Percentiles rank a stretch among this genome's conserved stretches.
These are phyloP conservation scores for Takashimella koratensis DNA, from an alignment of 1,284 basidiomycete species.

Conservation along the genomic window DNA sequence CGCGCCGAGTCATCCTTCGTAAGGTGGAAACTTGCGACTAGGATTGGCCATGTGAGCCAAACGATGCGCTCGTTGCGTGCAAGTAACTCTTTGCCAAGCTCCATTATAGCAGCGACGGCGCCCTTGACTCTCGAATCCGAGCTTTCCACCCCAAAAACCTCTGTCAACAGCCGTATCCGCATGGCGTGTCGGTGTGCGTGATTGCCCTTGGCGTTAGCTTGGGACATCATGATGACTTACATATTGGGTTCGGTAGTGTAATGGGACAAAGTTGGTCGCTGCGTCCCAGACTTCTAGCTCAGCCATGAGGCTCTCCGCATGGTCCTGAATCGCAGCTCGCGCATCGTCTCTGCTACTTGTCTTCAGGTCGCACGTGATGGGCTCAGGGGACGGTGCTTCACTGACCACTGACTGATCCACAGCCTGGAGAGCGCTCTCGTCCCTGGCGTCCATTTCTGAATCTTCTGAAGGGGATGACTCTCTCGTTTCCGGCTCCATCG, in stretches of 20 bases:
- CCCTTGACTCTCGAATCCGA: constrained; percentile 27
- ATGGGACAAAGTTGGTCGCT: constrained; percentile 31
- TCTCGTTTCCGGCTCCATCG: not conserved
- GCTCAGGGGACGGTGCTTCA: too few species aligned
- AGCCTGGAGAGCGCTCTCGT: too few species aligned
- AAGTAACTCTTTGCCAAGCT: constrained; percentile 34
- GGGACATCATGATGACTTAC: not conserved
- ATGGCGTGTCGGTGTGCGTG: constrained; percentile 38
- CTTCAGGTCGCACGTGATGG: not conserved
- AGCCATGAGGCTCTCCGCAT: constrained; percentile 29
- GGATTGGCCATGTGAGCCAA: constrained; percentile 41
- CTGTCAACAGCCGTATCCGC: constrained; percentile 27
- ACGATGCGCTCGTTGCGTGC: constrained; percentile 29
- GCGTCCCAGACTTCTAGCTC: constrained; percentile 38
- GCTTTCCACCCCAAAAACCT: constrained; percentile 29
- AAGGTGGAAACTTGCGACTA: constrained; percentile 39
- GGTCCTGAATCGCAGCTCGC: constrained; percentile 8
- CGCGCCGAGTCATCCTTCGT: constrained; percentile 23
- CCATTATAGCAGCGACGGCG: constrained; percentile 30
- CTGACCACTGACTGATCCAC: not conserved
- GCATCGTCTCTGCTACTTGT: constrained; percentile 1
- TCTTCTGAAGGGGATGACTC: not conserved
- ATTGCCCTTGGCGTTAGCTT: constrained; percentile 19
- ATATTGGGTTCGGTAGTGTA: constrained; percentile 37
- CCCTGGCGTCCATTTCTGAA: not conserved